phyloP scores from a whole-genome alignment of 495 filamentous ascomycete genomes.

The Eremomyces bilateralis region DNA sequence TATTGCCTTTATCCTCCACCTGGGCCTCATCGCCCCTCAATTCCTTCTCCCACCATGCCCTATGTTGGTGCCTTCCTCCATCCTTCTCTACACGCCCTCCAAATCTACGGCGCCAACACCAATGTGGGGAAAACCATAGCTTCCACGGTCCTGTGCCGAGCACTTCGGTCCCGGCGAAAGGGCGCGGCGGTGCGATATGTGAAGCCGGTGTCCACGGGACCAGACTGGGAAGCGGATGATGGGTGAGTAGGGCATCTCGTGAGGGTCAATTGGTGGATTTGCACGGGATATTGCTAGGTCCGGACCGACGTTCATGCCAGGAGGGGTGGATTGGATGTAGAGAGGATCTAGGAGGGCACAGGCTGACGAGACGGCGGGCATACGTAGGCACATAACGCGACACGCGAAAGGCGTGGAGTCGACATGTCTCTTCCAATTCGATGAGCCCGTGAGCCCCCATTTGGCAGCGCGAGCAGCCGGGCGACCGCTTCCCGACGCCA shows the following conservation, averaged over 20 bases:
- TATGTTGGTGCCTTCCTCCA: too few species aligned
- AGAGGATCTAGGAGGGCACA: too few species aligned
- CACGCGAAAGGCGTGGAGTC: constrained; percentile 32
- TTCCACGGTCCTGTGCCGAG: constrained; percentile 44
- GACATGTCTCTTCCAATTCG: constrained; percentile 44
- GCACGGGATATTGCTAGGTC: too few species aligned
- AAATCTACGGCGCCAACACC: constrained; percentile 63
- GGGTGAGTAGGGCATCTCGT: too few species aligned
- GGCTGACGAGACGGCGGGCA: too few species aligned
- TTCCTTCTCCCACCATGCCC: too few species aligned
- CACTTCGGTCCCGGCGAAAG: constrained; percentile 20
- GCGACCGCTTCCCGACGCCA: too few species aligned
- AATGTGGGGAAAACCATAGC: constrained; percentile 63
- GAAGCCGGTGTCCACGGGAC: constrained; percentile 58
- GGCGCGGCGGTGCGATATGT: constrained; percentile 32
- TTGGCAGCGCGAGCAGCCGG: constrained; percentile 28
- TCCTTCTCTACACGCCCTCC: constrained; percentile 38
- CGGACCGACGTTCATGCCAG: too few species aligned
- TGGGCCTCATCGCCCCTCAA: too few species aligned
- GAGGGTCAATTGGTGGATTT: too few species aligned
- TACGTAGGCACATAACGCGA: constrained; percentile 35
- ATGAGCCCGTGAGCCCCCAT: constrained; percentile 52
- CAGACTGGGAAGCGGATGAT: constrained; percentile 43
- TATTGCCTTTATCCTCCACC: too few species aligned
- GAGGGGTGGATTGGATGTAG: too few species aligned